These are phyloP conservation scores for Hevea brasiliensis DNA, from an alignment of 345 rosid genomes.

Conservation along the genomic window DNA sequence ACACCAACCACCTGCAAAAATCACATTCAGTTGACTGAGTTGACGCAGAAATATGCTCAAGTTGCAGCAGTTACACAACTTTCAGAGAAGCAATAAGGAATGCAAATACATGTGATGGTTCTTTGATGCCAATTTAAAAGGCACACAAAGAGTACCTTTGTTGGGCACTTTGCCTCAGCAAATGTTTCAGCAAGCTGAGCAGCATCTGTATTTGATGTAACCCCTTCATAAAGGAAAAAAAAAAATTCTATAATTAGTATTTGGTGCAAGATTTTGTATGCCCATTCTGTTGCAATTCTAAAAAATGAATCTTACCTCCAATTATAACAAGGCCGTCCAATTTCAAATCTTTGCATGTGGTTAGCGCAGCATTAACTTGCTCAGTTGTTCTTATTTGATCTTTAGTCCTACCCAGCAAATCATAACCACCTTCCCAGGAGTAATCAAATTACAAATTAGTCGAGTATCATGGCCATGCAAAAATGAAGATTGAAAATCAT, in stretches of 20 bases:
- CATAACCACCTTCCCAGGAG: constrained; percentile 76
- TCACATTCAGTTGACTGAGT: constrained; percentile 2
- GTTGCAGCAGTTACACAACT: background rate
- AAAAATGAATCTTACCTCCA: constrained; percentile 61
- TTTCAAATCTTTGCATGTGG: constrained; percentile 79
- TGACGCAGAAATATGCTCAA: background rate
- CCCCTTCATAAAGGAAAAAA: constrained; percentile 57
- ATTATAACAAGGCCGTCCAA: constrained; percentile 94
- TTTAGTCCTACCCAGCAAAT: constrained; percentile 90
- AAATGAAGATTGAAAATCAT: constrained; percentile 19
- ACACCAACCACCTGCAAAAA: constrained; percentile 84
- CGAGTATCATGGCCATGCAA: constrained; percentile 11
- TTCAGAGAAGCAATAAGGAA: constrained; percentile 2
- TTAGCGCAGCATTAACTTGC: constrained; percentile 89
- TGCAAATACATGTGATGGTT: background rate
- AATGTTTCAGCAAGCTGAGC: constrained; percentile 98
- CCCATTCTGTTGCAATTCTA: background rate
- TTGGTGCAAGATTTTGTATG: constrained; percentile 2
- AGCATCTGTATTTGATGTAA: constrained; percentile 94
- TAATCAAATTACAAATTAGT: constrained; percentile 14
- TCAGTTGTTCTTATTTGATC: constrained; percentile 97
- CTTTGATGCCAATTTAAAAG: background rate
- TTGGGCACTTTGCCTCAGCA: constrained; percentile 79
- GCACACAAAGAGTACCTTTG: constrained; percentile 52
- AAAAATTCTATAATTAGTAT: constrained; percentile 7